These are phyloP conservation scores for Penicillium digitatum DNA, from an alignment of 2,329 filamentous ascomycete species.

Conservation along the genomic window DNA sequence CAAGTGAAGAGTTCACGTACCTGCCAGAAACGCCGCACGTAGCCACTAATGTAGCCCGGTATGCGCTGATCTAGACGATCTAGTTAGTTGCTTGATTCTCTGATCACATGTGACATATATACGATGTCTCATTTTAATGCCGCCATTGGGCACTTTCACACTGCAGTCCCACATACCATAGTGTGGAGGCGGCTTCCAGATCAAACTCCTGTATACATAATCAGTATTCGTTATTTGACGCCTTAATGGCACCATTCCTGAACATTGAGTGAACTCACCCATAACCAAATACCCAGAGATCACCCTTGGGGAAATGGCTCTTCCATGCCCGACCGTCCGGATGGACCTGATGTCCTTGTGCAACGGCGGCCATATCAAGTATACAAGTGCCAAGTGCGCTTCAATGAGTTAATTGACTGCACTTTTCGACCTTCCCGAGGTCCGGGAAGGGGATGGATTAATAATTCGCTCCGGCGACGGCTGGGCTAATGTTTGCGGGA, in stretches of 20 bases:
- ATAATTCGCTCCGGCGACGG: background rate
- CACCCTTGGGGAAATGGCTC: conserved; percentile 48
- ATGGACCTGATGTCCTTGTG: conserved; percentile 22
- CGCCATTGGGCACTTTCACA: background rate
- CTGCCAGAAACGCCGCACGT: conserved; percentile 97
- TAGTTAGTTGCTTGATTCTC: background rate
- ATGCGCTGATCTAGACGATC: conserved; percentile 66
- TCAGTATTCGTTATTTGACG: background rate
- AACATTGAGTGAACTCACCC: conserved; percentile 60
- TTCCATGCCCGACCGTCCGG: conserved; percentile 41
- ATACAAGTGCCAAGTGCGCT: background rate
- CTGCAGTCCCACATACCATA: conserved; percentile 61
- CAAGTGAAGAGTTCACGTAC: conserved; percentile 51
- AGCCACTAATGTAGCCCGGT: conserved; percentile 86
- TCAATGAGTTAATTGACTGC: background rate
- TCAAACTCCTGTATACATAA: conserved; percentile 66
- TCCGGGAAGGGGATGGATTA: background rate
- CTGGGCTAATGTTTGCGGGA: background rate
- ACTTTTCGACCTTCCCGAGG: background rate
- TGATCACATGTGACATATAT: background rate
- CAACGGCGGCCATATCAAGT: conserved; percentile 14
- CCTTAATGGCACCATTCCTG: background rate
- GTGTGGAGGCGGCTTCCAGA: conserved; percentile 97
- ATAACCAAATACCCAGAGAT: conserved; percentile 97
- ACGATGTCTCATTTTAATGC: background rate